Evolutionary conservation across 1,284 basidiomycete species (phyloP).

Genomic region (Cutaneotrichosporon arboriforme): DNA sequence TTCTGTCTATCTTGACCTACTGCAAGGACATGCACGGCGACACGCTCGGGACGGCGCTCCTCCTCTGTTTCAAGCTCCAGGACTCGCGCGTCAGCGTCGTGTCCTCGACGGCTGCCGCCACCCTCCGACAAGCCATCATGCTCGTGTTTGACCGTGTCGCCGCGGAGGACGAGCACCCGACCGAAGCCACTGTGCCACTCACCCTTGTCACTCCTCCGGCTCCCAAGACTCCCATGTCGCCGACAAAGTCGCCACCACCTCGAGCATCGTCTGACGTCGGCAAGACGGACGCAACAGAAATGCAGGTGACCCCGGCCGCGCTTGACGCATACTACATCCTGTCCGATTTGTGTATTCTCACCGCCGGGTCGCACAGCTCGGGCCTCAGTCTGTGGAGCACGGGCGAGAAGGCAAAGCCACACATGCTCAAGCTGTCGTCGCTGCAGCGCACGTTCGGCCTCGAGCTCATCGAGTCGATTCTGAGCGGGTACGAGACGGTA

Average conservation of each 20-base stretch:
- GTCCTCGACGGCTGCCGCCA: constrained; percentile 93
- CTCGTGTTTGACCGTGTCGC: constrained; percentile 90
- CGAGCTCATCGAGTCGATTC: constrained; percentile 91
- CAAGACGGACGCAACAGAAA: constrained; percentile 29
- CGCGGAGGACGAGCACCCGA: background rate
- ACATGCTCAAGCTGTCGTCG: constrained; percentile 75
- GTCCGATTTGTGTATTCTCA: constrained; percentile 80
- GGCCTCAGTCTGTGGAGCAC: constrained; percentile 30
- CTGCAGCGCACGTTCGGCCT: constrained; percentile 90
- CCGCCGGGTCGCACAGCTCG: constrained; percentile 36
- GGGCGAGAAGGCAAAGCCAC: constrained; percentile 60
- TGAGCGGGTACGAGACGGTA: constrained; percentile 86
- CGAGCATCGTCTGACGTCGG: background rate
- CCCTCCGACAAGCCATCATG: constrained; percentile 93
- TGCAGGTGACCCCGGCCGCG: constrained; percentile 62
- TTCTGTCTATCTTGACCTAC: constrained; percentile 82
- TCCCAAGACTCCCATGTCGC: background rate
- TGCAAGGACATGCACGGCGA: constrained; percentile 72
- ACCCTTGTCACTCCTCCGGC: background rate
- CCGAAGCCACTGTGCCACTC: background rate
- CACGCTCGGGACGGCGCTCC: constrained; percentile 69
- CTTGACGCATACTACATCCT: constrained; percentile 83
- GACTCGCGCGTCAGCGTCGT: constrained; percentile 94
- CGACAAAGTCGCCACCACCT: constrained; percentile 4
- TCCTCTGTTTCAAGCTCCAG: constrained; percentile 89